Conservation (phyloP, 2,329 filamentous ascomycete genomes). For the Calonectria hongkongensis region DNA sequence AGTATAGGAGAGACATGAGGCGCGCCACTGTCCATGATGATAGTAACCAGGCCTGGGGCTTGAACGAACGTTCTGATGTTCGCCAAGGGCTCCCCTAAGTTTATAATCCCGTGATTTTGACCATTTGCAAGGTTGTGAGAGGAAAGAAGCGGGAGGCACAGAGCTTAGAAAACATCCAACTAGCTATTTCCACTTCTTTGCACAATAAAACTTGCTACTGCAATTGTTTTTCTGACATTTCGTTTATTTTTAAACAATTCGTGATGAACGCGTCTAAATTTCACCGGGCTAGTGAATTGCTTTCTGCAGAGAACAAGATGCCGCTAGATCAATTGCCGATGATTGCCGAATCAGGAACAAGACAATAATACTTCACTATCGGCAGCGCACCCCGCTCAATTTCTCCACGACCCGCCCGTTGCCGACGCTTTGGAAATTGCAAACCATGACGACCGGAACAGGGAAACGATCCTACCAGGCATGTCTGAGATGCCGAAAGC, state of each 20-base stretch:
- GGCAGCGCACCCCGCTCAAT: slow-evolving; percentile 7
- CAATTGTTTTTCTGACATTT: too few relatives aligned
- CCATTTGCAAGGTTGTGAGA: too few relatives aligned
- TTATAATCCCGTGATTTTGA: too few relatives aligned
- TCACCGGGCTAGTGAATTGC: too few relatives aligned
- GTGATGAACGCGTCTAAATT: not conserved
- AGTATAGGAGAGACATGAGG: slow-evolving; percentile 71
- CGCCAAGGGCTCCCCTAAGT: slow-evolving; percentile 20
- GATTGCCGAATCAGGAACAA: slow-evolving; percentile 10
- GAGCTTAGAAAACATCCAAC: not conserved
- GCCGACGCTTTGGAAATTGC: not conserved
- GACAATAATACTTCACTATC: not conserved
- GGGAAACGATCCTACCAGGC: slow-evolving; percentile 39
- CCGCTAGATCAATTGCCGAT: slow-evolving; percentile 19
- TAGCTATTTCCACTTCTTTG: too few relatives aligned
- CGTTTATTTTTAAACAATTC: not conserved
- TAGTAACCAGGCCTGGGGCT: slow-evolving; percentile 61
- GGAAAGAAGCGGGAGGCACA: not conserved
- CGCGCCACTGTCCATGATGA: slow-evolving; percentile 73
- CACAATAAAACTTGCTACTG: too few relatives aligned
- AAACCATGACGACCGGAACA: slow-evolving; percentile 37
- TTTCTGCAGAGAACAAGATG: not conserved
- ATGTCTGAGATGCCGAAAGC: slow-evolving; percentile 40
- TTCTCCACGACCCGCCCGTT: slow-evolving; percentile 12
- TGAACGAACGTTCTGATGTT: slow-evolving; percentile 54